Base-by-base conservation (phyloP, 306 rosid genomes). In the Prunus mira region DNA sequence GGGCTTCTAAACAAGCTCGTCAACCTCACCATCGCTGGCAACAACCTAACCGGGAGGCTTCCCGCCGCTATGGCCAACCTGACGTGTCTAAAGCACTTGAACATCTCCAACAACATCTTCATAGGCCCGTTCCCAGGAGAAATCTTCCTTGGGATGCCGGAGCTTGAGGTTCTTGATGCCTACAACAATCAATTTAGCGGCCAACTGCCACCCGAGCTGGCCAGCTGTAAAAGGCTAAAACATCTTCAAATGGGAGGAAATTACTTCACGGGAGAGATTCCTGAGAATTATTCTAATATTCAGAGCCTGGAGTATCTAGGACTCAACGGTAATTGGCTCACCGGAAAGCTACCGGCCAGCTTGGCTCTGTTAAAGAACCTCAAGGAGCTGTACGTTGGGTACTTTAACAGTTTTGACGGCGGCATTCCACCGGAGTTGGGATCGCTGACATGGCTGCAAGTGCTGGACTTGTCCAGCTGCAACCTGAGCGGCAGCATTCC, bases 351-450 rank as follows among this genome's bases (percentile, higher is more conserved):
- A 38, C 97, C 98, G 0, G 80, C 82, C 27, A 90, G 88, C 14
- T 60, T 95, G 34, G 78, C 75, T 1, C 69, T 46, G 50, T 62
- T 95, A 79, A 86, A 83, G 80, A 89, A 81, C 52, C 85, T 95
- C 7, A 83, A 20, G 30, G 3, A 57, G 6, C 66, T 95, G 25
- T 68, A 76, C 65, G 79, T 90, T 1, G 98, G 98, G 0, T 95
- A 92, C 67, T 68, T 0, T 27, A 95, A 95, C 62, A 67, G 1
- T 20, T 95, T 81, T 79, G 78, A 80, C 45, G 93, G 93, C 0
- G 98, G 93, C 32, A 78, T 95, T 24, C 98, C 98, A 0, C 70
- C 82, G 34, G 98, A 89, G 84, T 45, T 95, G 2, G 98, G 98
- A 27, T 60, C 55, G 0, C 47, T 92, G 65, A 71, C 68, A 55